These are phyloP conservation scores for Entomortierella lignicola DNA, from an alignment of 192 early-diverging fungal genomes.

Conservation along the genomic window DNA sequence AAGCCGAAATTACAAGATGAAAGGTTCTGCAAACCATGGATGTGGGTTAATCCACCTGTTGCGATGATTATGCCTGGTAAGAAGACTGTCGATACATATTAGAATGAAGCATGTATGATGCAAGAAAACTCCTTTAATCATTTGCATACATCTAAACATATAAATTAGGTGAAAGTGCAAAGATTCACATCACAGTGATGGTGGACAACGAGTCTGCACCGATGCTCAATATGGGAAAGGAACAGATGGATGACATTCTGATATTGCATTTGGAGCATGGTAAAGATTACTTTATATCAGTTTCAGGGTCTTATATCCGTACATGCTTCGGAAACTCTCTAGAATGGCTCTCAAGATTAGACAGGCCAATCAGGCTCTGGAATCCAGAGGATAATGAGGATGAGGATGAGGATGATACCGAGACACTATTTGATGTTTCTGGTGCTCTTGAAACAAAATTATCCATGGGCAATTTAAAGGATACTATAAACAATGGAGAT, in stretches of 20 bases:
- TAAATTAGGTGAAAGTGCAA: constrained; percentile 63
- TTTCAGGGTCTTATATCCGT: constrained; percentile 74
- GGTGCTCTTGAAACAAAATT: constrained; percentile 57
- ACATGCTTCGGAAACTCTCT: constrained; percentile 83
- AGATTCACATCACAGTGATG: constrained; percentile 69
- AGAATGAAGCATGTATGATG: no score
- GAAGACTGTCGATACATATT: not conserved
- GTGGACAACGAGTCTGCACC: constrained; percentile 62
- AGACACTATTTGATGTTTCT: constrained; percentile 59
- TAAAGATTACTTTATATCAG: constrained; percentile 86
- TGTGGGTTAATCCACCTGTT: constrained; percentile 68
- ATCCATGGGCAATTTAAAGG: constrained; percentile 56
- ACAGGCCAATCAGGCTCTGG: constrained; percentile 67
- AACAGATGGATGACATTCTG: constrained; percentile 79
- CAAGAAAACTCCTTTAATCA: no score
- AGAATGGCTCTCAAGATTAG: constrained; percentile 71
- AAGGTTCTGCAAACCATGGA: constrained; percentile 76
- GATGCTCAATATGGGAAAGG: constrained; percentile 67
- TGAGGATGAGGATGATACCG: constrained; percentile 42
- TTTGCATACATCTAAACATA: not conserved
- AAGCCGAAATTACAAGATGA: constrained; percentile 73
- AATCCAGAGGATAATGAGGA: constrained; percentile 54
- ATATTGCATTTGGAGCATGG: constrained; percentile 84
- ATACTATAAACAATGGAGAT: constrained; percentile 9
- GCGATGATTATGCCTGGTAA: constrained; percentile 83